A percentile compares a stretch with the other conserved stretches of the same genome.
Conservation (phyloP, 129 eudicot genomes). For the Arctium minus region DNA sequence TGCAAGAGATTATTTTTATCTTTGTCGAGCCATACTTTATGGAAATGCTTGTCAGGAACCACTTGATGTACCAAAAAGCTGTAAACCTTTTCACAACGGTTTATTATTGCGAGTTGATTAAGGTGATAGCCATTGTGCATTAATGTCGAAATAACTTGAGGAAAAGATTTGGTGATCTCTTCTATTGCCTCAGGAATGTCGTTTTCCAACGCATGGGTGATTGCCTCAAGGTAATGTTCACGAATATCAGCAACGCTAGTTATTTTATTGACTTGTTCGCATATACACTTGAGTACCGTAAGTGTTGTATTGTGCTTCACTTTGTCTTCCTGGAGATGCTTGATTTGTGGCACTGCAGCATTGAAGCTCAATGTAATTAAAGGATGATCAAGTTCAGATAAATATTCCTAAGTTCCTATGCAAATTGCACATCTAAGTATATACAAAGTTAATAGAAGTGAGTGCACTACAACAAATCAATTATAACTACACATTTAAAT, state of each 20-base stretch:
- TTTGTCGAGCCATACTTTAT: background rate
- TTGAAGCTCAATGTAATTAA: too few species aligned
- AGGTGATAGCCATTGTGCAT: background rate
- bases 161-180: slow-evolving; percentile 12
- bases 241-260: background rate
- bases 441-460: too few species aligned
- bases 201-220: background rate
- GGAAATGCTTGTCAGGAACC: background rate
- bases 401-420: too few species aligned
- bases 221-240: background rate
- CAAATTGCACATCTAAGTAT: too few species aligned
- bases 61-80: slow-evolving; percentile 2
- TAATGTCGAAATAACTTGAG: background rate
- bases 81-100: slow-evolving; percentile 22
- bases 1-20: slow-evolving; percentile 14
- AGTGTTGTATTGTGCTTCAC: background rate
- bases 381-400: too few species aligned
- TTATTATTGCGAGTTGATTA: slow-evolving; percentile 7
- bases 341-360: slow-evolving; percentile 6
- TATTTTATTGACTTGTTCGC: background rate
- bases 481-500: too few species aligned
- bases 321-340: slow-evolving; percentile 3
- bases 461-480: too few species aligned
- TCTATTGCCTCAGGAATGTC: slow-evolving; percentile 19
- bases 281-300: background rate